A percentile compares a stretch with the other conserved stretches of the same genome.
phyloP scores from a whole-genome alignment of 2,329 filamentous ascomycete genomes.

The Claviceps quebecensis region DNA sequence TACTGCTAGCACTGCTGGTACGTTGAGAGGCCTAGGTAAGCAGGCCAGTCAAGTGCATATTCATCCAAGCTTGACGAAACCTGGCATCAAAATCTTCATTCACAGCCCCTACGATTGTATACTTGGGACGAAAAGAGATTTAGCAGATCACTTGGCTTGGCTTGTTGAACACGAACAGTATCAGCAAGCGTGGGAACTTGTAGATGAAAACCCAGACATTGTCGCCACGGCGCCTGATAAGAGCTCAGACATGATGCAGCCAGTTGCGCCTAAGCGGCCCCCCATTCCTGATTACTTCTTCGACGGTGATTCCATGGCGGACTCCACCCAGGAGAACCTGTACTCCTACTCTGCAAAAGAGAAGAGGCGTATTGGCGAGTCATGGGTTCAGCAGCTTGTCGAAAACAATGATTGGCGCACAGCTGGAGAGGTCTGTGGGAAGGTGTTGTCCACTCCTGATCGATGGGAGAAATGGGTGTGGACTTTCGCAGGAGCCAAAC shows the following conservation, averaged over 20 bases:
- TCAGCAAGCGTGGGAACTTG: slow-evolving; percentile 73
- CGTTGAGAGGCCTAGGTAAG: slow-evolving; percentile 12
- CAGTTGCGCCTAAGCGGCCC: slow-evolving; percentile 27
- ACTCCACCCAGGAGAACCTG: slow-evolving; percentile 41
- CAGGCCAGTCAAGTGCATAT: slow-evolving; percentile 21
- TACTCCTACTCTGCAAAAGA: slow-evolving; percentile 66
- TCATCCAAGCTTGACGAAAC: slow-evolving; percentile 41
- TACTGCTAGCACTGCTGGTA: slow-evolving; percentile 20
- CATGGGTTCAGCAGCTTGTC: slow-evolving; percentile 83
- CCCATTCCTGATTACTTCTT: slow-evolving; percentile 49
- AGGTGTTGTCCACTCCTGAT: slow-evolving; percentile 63
- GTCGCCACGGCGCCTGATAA: slow-evolving; percentile 30
- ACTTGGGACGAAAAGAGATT: slow-evolving; percentile 75
- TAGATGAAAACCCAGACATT: slow-evolving; percentile 77
- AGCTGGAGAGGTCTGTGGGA: slow-evolving; percentile 70
- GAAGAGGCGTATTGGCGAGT: slow-evolving; percentile 78
- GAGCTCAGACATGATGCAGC: slow-evolving; percentile 23
- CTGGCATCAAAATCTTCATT: slow-evolving; percentile 66
- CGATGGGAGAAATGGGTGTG: slow-evolving; percentile 95
- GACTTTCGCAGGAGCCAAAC: slow-evolving; percentile 73
- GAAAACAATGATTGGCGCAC: slow-evolving; percentile 58
- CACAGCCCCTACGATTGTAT: slow-evolving; percentile 95
- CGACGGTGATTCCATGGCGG: slow-evolving; percentile 47
- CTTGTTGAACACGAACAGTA: slow-evolving; percentile 69
- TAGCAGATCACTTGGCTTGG: slow-evolving; percentile 77